Conservation (phyloP, 768 basidiomycete genomes). For the Tephrocybe sp. region DNA sequence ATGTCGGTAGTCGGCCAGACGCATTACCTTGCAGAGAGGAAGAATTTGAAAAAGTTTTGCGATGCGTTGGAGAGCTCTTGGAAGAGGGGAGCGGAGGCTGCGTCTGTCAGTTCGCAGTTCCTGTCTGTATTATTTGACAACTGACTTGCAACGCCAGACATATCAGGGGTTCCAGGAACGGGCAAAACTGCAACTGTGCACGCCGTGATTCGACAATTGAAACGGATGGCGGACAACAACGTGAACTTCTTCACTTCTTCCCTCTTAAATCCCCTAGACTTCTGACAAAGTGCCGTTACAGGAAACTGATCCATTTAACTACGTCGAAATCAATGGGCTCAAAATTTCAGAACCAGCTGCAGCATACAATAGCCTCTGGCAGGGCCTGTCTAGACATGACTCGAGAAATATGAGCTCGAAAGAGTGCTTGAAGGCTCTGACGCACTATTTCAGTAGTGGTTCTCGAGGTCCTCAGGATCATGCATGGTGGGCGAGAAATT, state of each 20-base stretch:
- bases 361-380: slow-evolving; percentile 92
- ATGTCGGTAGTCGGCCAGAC: slow-evolving; percentile 92
- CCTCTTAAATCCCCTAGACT: background rate
- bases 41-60: slow-evolving; percentile 9
- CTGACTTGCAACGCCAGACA: slow-evolving; percentile 56
- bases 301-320: slow-evolving; percentile 95
- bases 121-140: background rate
- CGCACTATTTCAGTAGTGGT: slow-evolving; percentile 70
- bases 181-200: slow-evolving; percentile 99
- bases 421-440: slow-evolving; percentile 79
- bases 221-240: slow-evolving; percentile 80
- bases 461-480: slow-evolving; percentile 72
- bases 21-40: slow-evolving; percentile 64
- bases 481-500: slow-evolving; percentile 67
- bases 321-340: slow-evolving; percentile 97
- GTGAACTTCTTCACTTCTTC: slow-evolving; percentile 51
- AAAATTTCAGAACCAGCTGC: slow-evolving; percentile 90
- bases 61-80: slow-evolving; percentile 78
- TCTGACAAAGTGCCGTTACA: slow-evolving; percentile 27
- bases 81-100: slow-evolving; percentile 96
- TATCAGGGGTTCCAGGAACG: slow-evolving; percentile 97
- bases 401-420: slow-evolving; percentile 66
- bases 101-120: slow-evolving; percentile 63
- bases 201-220: slow-evolving; percentile 86
- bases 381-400: slow-evolving; percentile 84